Evolutionary conservation across 2,329 filamentous ascomycete genomes (phyloP), one percentile per base, ranked within the genome.

Genomic region (Celoporthe dispersa): DNA sequence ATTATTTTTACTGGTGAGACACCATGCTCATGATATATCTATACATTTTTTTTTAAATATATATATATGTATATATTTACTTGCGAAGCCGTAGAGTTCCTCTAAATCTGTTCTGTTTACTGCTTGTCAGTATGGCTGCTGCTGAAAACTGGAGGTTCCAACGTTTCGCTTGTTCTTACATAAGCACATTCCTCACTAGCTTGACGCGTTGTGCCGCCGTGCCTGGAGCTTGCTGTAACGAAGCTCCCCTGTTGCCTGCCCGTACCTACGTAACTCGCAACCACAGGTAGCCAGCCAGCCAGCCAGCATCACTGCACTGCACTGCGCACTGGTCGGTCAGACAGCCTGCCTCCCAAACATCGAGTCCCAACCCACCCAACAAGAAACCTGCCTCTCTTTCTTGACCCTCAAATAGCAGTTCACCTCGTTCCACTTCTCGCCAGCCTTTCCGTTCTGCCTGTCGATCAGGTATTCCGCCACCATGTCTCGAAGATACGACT

Each of bases 401-500:
- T 53, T n/a, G 22, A 14, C 16, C 22, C 62, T 16, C 11, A n/a
- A 22, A 25, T 19, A 41, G 41, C 28, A 51, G n/a, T 31, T 41
- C 3, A 48, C 41, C 11, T 35, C n/a, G 3, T 33, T 44, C 12
- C 41, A 16, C 14, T 25, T 19, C 16, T 14, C 25, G 35, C 28
- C 59, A 70, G 66, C 57, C n/a, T 64, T 55, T 48, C 25, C 39
- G 12, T 14, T 19, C 16, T 31, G 25, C 25, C 37, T 37, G 61
- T 62, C 63, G 59, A 61, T 53, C 53, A 51, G 44, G 31, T 37
- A 59, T 44, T 51, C 70, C 74, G 68, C 76, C 83, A 86, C 77
- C 83, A 98, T 98, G 94, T 97, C 94, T 82, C 92, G 94, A 85
- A 92, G 94, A 87, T 98, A 98, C 86, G 94, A 98, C 90, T 97